Conservation (phyloP, 352 stramenopile species). For the Plasmopara viticola region DNA sequence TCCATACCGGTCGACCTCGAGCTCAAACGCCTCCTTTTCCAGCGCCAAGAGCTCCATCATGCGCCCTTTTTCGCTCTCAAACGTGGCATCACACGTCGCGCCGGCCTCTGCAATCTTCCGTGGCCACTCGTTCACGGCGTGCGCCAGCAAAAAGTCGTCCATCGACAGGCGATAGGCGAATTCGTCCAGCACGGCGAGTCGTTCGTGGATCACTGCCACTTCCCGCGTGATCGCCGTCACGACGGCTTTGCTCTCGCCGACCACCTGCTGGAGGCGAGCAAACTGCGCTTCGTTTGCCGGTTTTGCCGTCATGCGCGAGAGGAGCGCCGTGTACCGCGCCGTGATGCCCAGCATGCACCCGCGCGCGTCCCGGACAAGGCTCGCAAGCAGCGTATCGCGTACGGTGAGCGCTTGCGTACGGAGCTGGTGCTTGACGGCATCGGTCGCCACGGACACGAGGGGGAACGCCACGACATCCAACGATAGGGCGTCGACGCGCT, state of each 20-base stretch:
- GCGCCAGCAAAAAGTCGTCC: constrained; percentile 87
- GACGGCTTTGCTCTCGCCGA: constrained; percentile 71
- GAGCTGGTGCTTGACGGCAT: constrained; percentile 60
- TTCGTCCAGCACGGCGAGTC: constrained; percentile 67
- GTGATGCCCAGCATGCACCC: constrained; percentile 87
- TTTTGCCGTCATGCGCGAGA: constrained; percentile 88
- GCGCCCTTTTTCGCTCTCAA: constrained; percentile 89
- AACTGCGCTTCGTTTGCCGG: constrained; percentile 90
- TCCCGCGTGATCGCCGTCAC: constrained; percentile 74
- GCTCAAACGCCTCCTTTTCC: constrained; percentile 86
- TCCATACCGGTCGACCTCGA: constrained; percentile 85
- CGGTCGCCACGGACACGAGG: constrained; percentile 73
- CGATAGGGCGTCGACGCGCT: constrained; percentile 52
- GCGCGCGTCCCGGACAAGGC: constrained; percentile 66
- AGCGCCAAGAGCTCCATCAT: constrained; percentile 92
- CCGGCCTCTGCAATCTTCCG: constrained; percentile 72
- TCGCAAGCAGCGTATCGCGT: constrained; percentile 73
- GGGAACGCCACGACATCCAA: constrained; percentile 75
- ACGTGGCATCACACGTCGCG: constrained; percentile 79
- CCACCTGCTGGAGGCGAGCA: constrained; percentile 85
- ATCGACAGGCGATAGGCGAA: constrained; percentile 82
- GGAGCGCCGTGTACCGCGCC: constrained; percentile 81
- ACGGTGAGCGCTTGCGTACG: constrained; percentile 62
- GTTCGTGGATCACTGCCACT: constrained; percentile 65
- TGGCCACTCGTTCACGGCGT: constrained; percentile 86